These are phyloP conservation scores for Sphaerosporella brunnea DNA, from an alignment of 495 filamentous ascomycete species.

Conservation along the genomic window DNA sequence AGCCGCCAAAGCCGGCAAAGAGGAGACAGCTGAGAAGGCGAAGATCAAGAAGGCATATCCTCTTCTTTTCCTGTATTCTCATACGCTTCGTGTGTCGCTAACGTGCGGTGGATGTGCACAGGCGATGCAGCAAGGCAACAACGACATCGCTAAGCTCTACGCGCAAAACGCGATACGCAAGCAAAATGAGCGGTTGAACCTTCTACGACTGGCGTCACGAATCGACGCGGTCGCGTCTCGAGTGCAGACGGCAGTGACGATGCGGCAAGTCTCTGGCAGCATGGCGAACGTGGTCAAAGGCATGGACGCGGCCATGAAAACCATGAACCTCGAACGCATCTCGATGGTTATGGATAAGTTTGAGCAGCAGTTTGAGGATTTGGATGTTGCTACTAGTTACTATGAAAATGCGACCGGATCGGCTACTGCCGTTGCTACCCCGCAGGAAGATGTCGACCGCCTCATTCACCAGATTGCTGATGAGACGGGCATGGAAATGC, in stretches of 20 bases:
- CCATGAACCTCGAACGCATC: constrained; percentile 53
- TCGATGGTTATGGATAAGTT: constrained; percentile 56
- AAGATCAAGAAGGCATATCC: constrained; percentile 56
- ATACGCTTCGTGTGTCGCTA: constrained; percentile 3
- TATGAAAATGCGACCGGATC: constrained; percentile 67
- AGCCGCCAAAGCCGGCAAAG: constrained; percentile 63
- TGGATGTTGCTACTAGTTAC: constrained; percentile 64
- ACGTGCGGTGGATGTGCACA: constrained; percentile 10
- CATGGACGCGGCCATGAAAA: constrained; percentile 48
- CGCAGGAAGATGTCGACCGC: constrained; percentile 68
- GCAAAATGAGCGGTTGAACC: constrained; percentile 48
- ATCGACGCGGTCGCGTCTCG: constrained; percentile 46
- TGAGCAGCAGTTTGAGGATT: constrained; percentile 67
- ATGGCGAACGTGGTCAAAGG: constrained; percentile 48
- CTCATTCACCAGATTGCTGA: constrained; percentile 65
- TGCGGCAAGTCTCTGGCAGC: constrained; percentile 44
- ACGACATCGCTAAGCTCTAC: constrained; percentile 66
- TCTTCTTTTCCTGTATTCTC: constrained; percentile 6
- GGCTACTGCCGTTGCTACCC: constrained; percentile 55
- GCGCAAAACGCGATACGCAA: constrained; percentile 73
- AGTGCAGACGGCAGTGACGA: constrained; percentile 49
- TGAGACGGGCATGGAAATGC: constrained; percentile 60
- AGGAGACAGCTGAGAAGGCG: constrained; percentile 62
- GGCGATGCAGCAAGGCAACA: constrained; percentile 45
- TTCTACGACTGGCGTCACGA: constrained; percentile 39